Evolutionary conservation across 2,329 filamentous ascomycete species (phyloP), one percentile per base, ranked within the genome.

Genomic region (Diaporthe amygdali): DNA sequence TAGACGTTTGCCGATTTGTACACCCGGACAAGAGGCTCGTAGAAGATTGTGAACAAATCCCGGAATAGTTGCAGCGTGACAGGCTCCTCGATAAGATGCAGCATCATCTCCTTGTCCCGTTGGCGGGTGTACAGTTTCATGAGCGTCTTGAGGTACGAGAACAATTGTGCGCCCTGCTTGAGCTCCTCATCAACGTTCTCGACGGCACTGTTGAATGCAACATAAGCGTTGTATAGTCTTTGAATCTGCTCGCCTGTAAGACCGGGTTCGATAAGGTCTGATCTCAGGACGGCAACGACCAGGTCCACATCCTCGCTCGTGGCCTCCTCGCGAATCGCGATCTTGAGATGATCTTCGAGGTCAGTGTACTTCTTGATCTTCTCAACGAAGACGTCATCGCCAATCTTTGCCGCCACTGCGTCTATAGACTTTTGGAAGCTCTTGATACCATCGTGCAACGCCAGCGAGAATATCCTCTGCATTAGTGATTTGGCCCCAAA

Each of bases 1-100:
- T 98, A 98, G 32, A 99, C 96, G 77, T 98, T 99, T 74, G 96
- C 96, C 25, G 95, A 97, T 83, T 98, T 99, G 87, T 99, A 99
- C 0, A 99, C 96, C 59, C 96, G 90, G 20, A 99, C 94, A 27
- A 99, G 90, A 0, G 96, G 96, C 80, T 99, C 96, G 82, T 99
- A 99, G 84, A 99, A 99, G 79, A 99, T 98, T 41, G 95, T 97
- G 81, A 99, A 98, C 30, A 99, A 88, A 78, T 99, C 96, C 59
- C 95, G 91, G 88, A 99, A 96, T 34, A 99, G 88, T 79, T 97
- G 93, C n/a, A 99, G 87, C 0, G 96, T 98, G n/a, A 96, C 95
- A 0, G 96, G 94, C 84, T 99, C 96, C 82, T 98, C 95, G 66
- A 99, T 96, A 77, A 98, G 91, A 73, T 91, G 90, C 68, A 98